phyloP scores from a whole-genome alignment of 371 early-diverging fungal species.

The Mortierella sp. region DNA sequence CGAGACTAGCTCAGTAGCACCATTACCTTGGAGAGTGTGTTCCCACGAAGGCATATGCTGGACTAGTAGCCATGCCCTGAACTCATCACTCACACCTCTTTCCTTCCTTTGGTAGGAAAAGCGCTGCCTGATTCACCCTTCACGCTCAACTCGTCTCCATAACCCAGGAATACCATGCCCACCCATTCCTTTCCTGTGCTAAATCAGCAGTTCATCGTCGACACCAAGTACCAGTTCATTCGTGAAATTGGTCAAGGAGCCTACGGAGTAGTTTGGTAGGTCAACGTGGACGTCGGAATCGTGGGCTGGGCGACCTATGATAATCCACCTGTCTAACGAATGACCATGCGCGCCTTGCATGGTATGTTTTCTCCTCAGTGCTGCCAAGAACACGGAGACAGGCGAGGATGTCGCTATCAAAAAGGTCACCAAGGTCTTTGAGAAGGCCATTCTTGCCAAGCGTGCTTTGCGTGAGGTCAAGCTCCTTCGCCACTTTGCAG shows the following conservation, averaged over 20 bases:
- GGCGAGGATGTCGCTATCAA: slow-evolving; percentile 94
- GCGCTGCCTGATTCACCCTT: neutral
- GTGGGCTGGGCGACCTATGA: slow-evolving; percentile 12
- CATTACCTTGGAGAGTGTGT: too few species aligned
- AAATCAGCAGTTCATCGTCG: slow-evolving; percentile 77
- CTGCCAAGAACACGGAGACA: slow-evolving; percentile 80
- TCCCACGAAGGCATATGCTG: too few species aligned
- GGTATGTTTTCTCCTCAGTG: slow-evolving; percentile 55
- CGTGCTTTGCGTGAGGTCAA: slow-evolving; percentile 91
- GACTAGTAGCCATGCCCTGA: neutral
- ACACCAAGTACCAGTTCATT: slow-evolving; percentile 81
- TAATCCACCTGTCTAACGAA: too few species aligned
- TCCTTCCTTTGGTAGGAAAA: neutral
- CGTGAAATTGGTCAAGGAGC: slow-evolving; percentile 94
- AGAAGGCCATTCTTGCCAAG: slow-evolving; percentile 86
- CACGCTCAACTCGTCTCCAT: neutral
- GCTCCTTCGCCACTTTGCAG: slow-evolving; percentile 87
- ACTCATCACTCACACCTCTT: neutral
- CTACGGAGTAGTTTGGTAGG: slow-evolving; percentile 88
- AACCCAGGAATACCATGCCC: slow-evolving; percentile 31
- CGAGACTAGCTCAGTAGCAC: too few species aligned
- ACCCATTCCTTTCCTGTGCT: slow-evolving; percentile 73
- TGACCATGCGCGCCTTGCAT: neutral
- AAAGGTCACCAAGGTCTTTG: slow-evolving; percentile 82
- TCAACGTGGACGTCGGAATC: neutral